Evolutionary conservation across 306 rosid species (phyloP).

Genomic region (Sphenostylis stenocarpa): DNA sequence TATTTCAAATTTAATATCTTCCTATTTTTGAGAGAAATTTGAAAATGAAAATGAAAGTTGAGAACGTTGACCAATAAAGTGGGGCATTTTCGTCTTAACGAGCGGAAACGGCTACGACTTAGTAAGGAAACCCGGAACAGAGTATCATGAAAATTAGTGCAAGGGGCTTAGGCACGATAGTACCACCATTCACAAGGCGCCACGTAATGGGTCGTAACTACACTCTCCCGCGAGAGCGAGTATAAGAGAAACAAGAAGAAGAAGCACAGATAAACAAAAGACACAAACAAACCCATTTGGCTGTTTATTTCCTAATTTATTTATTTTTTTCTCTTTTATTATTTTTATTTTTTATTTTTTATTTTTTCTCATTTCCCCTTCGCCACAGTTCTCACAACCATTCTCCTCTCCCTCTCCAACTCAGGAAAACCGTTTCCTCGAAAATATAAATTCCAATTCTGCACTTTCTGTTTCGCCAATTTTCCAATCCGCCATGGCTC

Average conservation of each 20-base stretch:
- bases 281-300: background rate
- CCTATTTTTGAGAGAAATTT: background rate
- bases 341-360: background rate
- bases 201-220: slow-evolving; percentile 38
- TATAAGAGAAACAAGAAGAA: background rate
- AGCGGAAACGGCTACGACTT: slow-evolving; percentile 36
- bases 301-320: no score
- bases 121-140: slow-evolving; percentile 7
- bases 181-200: slow-evolving; percentile 19
- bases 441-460: slow-evolving; percentile 38
- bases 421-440: background rate
- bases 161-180: slow-evolving; percentile 32
- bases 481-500: slow-evolving; percentile 52
- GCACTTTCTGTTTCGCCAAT: slow-evolving; percentile 12
- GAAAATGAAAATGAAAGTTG: background rate
- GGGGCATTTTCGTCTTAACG: background rate
- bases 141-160: slow-evolving; percentile 51
- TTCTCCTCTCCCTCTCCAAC: slow-evolving; percentile 35
- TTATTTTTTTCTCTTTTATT: background rate
- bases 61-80: background rate
- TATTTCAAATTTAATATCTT: background rate
- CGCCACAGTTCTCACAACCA: slow-evolving; percentile 28
- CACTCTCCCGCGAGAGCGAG: slow-evolving; percentile 39
- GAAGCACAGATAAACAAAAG: background rate
- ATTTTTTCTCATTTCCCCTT: background rate